A percentile compares a stretch with the other conserved stretches of the same genome.
Evolutionary conservation across 2,329 filamentous ascomycete genomes (phyloP).

Genomic region (Pleurostoma richardsiae): DNA sequence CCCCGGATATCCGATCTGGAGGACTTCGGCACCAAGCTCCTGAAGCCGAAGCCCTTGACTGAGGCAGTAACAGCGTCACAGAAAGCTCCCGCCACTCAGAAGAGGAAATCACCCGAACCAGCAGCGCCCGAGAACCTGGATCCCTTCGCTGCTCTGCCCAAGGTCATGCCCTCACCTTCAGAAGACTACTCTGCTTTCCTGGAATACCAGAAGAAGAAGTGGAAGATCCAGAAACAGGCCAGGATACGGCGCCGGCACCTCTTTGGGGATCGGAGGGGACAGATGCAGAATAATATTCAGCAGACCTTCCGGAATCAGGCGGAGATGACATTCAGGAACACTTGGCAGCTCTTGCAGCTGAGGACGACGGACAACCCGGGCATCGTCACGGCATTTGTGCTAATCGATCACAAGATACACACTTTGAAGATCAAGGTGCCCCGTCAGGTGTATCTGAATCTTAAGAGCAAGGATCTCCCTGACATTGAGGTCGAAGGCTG

Average conservation of each 20-base stretch:
- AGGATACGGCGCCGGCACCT: constrained; percentile 80
- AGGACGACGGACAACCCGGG: constrained; percentile 78
- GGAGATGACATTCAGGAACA: constrained; percentile 82
- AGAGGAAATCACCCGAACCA: constrained; percentile 69
- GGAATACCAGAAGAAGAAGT: constrained; percentile 95
- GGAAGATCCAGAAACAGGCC: constrained; percentile 95
- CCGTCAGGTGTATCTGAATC: constrained; percentile 83
- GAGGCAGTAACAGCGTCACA: constrained; percentile 51
- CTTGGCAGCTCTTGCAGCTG: constrained; percentile 92
- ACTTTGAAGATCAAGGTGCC: constrained; percentile 83
- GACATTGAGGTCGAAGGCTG: constrained; percentile 84
- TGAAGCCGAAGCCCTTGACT: constrained; percentile 58
- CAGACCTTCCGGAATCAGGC: constrained; percentile 85
- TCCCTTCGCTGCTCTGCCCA: constrained; percentile 76
- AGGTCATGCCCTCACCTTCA: constrained; percentile 76
- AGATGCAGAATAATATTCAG: constrained; percentile 60
- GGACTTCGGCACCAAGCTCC: constrained; percentile 67
- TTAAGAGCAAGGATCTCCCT: constrained; percentile 82
- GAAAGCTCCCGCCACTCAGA: constrained; percentile 49
- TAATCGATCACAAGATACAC: constrained; percentile 93
- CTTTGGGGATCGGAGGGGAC: constrained; percentile 77
- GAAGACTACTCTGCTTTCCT: constrained; percentile 87
- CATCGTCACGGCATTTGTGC: constrained; percentile 79
- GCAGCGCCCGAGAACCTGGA: constrained; percentile 58
- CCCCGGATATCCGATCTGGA: constrained; percentile 65